phyloP scores from a whole-genome alignment of 164 flowering plant genomes.

The Aristolochia californica region DNA sequence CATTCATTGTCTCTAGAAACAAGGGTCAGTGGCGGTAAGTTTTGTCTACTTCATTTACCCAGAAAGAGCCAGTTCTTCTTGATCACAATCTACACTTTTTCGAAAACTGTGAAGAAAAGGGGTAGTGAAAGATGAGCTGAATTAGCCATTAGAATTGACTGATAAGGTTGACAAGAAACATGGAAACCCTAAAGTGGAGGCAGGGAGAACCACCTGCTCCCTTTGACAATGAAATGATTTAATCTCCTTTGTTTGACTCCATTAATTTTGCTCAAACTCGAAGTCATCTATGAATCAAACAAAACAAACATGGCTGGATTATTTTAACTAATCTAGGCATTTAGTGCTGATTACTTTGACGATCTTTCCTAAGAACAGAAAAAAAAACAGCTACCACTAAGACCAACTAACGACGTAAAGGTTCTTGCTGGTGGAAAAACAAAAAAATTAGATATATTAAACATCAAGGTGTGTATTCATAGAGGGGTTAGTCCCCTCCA shows the following conservation, averaged over 20 bases:
- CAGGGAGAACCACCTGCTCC: constrained; percentile 1
- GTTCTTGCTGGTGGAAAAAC: too few relatives aligned
- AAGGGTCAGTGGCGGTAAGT: too few relatives aligned
- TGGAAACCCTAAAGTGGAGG: neutral
- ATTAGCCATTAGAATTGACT: neutral
- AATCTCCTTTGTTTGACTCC: neutral
- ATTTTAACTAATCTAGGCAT: neutral
- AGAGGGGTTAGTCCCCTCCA: too few relatives aligned
- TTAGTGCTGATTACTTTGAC: neutral
- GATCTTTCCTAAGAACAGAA: neutral
- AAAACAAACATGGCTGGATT: neutral
- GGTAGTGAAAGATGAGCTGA: too few relatives aligned
- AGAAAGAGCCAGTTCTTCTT: too few relatives aligned
- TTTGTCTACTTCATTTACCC: neutral
- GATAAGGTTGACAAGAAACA: neutral
- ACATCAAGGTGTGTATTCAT: too few relatives aligned
- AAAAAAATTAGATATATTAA: too few relatives aligned
- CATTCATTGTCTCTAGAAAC: neutral
- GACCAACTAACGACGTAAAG: too few relatives aligned
- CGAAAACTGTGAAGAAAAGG: too few relatives aligned
- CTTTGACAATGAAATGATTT: neutral
- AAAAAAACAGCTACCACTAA: too few relatives aligned
- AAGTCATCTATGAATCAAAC: neutral
- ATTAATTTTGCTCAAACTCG: neutral
- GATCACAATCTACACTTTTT: too few relatives aligned